phyloP scores from a whole-genome alignment of 768 basidiomycete genomes.

The Goffeauzyma gilvescens region DNA sequence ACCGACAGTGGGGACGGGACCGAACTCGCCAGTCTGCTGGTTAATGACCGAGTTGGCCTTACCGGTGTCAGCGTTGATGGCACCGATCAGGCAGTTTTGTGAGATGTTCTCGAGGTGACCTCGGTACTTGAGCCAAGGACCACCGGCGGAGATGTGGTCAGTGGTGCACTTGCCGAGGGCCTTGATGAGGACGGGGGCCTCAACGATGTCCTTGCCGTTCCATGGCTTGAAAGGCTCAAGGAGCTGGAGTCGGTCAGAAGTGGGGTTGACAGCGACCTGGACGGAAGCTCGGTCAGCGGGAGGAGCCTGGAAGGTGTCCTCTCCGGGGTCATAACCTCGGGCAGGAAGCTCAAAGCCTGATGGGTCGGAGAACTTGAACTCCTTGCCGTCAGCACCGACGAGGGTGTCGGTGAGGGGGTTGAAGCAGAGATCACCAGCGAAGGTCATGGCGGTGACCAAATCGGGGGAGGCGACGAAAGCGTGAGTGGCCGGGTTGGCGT shows the following conservation, averaged over 20 bases:
- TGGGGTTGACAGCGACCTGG: slow-evolving; percentile 65
- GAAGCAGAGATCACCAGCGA: slow-evolving; percentile 83
- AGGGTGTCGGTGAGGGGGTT: slow-evolving; percentile 88
- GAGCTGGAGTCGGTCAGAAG: slow-evolving; percentile 75
- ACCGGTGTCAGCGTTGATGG: slow-evolving; percentile 83
- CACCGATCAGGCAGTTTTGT: slow-evolving; percentile 93
- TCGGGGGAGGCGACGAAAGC: slow-evolving; percentile 34
- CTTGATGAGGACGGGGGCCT: slow-evolving; percentile 90
- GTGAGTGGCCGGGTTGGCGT: slow-evolving; percentile 97
- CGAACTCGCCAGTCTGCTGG: slow-evolving; percentile 69
- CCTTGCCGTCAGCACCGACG: slow-evolving; percentile 74
- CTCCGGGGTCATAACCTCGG: slow-evolving; percentile 83
- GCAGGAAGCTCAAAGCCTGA: slow-evolving; percentile 82
- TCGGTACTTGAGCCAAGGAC: slow-evolving; percentile 98
- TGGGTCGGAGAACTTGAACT: slow-evolving; percentile 91
- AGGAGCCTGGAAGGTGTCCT: slow-evolving; percentile 92
- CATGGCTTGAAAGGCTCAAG: slow-evolving; percentile 74
- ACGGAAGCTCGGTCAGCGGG: slow-evolving; percentile 68
- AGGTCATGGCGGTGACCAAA: slow-evolving; percentile 88
- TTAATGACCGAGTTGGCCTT: slow-evolving; percentile 86
- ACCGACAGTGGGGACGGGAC: slow-evolving; percentile 63
- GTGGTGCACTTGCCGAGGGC: slow-evolving; percentile 98
- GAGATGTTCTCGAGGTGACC: slow-evolving; percentile 98
- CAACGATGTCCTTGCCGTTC: slow-evolving; percentile 78
- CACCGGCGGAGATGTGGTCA: slow-evolving; percentile 91